Conservation (phyloP, 306 rosid species). For the Prosopis cineraria region DNA sequence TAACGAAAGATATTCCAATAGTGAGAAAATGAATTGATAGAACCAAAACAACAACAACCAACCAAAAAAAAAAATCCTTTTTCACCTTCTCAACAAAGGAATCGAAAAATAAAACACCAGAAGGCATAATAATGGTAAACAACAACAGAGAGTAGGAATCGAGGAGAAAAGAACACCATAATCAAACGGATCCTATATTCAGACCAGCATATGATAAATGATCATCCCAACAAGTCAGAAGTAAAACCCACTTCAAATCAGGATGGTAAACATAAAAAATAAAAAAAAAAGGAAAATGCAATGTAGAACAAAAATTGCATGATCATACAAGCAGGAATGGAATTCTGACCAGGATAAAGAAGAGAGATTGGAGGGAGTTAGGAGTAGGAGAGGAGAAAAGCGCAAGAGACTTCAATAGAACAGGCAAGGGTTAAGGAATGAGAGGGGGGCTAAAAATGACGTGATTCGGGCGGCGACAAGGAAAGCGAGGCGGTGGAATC, state of each 20-base stretch:
- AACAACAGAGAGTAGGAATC: background rate
- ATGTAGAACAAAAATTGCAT: background rate
- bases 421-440: background rate
- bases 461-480: background rate
- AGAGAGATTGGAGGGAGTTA: background rate
- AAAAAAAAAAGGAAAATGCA: background rate
- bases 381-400: constrained; percentile 1
- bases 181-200: background rate
- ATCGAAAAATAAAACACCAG: background rate
- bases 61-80: background rate
- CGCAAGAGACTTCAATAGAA: background rate
- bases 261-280: background rate
- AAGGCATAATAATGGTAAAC: background rate
- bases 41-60: background rate
- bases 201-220: background rate
- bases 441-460: background rate
- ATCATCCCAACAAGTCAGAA: background rate
- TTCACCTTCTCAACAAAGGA: background rate
- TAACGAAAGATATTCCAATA: background rate
- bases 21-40: background rate
- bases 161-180: background rate
- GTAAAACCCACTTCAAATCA: background rate
- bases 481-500: background rate
- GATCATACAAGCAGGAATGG: background rate
- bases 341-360: background rate